Conservation (phyloP, 1,139 yeast species). For the Trichomonascaceae sp. region DNA sequence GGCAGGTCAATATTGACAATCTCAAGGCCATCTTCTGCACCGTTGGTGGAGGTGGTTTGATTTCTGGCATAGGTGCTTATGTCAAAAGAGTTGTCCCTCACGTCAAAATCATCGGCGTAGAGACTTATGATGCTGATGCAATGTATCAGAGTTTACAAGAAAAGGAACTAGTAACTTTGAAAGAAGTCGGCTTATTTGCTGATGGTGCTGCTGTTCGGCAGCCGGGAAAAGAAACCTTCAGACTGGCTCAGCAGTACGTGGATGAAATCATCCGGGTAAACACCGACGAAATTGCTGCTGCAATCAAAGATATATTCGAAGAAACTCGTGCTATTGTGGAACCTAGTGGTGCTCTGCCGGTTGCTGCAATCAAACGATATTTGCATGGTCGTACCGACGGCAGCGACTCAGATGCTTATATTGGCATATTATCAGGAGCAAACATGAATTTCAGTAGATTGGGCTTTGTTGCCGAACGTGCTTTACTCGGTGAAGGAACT, state of each 20-base stretch:
- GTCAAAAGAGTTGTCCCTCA: conserved; percentile 96
- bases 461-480: conserved; percentile 96
- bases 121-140: conserved; percentile 92
- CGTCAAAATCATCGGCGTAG: conserved; percentile 91
- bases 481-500: conserved; percentile 94
- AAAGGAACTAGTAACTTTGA: conserved; percentile 50
- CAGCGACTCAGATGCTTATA: conserved; percentile 42
- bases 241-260: conserved; percentile 68
- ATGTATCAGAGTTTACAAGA: conserved; percentile 63
- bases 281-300: conserved; percentile 97
- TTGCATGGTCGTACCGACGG: conserved; percentile 63
- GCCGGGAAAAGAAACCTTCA: conserved; percentile 86
- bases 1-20: conserved; percentile 75
- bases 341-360: conserved; percentile 95
- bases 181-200: conserved; percentile 93
- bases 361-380: conserved; percentile 89
- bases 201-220: conserved; percentile 98
- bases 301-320: conserved; percentile 91
- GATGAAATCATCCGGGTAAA: conserved; percentile 84
- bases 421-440: conserved; percentile 89
- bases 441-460: conserved; percentile 96
- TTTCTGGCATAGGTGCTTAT: conserved; percentile 87
- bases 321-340: conserved; percentile 93
- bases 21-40: conserved; percentile 86
- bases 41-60: conserved; percentile 96